phyloP scores from a whole-genome alignment of 768 basidiomycete species.

The Agaricus blazei region DNA sequence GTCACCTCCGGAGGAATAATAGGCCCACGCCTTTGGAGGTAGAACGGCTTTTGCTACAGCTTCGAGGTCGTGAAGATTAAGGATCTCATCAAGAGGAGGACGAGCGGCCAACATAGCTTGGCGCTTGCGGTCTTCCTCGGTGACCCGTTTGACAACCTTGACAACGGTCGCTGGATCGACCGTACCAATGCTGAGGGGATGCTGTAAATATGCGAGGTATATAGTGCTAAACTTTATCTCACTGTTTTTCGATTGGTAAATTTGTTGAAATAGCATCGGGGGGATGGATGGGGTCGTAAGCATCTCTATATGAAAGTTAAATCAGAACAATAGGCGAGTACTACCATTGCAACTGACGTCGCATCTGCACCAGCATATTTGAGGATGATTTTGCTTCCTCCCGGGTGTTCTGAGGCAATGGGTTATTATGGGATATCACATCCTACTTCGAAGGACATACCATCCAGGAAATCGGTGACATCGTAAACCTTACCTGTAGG shows the following conservation, averaged over 20 bases:
- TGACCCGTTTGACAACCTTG: constrained; percentile 55
- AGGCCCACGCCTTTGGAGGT: constrained; percentile 89
- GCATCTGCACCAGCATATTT: constrained; percentile 90
- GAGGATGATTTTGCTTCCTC: constrained; percentile 79
- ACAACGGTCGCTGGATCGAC: constrained; percentile 67
- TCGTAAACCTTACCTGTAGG: constrained; percentile 65
- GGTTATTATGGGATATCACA: neutral
- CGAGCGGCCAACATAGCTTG: constrained; percentile 57
- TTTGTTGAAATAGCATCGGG: constrained; percentile 77
- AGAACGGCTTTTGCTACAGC: constrained; percentile 80
- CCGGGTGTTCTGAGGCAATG: constrained; percentile 24
- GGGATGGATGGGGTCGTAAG: constrained; percentile 89
- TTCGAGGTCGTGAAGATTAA: constrained; percentile 95
- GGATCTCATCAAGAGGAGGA: constrained; percentile 71
- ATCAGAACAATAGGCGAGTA: neutral
- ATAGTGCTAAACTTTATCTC: constrained; percentile 14
- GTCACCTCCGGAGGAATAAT: constrained; percentile 92
- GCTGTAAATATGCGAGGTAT: neutral
- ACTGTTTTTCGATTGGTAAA: constrained; percentile 82
- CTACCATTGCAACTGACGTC: constrained; percentile 44
- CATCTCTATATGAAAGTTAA: constrained; percentile 37
- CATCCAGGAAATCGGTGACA: constrained; percentile 72
- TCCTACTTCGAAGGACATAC: constrained; percentile 27
- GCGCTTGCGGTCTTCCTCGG: constrained; percentile 67
- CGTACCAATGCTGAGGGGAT: constrained; percentile 51